A percentile compares a stretch with the other conserved stretches of the same genome.
These are phyloP conservation scores for Monoraphidium neglectum DNA, from an alignment of 139 green algal genomes.

Conservation along the genomic window DNA sequence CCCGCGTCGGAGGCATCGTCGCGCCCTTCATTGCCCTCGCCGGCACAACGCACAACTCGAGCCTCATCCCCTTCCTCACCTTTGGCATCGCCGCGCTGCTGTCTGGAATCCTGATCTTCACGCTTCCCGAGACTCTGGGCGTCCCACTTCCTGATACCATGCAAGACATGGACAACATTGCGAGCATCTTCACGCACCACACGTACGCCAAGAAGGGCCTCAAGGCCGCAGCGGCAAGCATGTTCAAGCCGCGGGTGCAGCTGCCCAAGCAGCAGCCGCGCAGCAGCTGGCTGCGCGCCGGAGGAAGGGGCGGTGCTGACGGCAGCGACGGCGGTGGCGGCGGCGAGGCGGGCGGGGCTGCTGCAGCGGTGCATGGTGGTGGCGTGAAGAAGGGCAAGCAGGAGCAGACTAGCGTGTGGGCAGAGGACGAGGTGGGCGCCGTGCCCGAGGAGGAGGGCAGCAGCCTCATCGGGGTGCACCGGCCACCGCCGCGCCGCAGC, in stretches of 20 bases:
- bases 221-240: slow-evolving; percentile 18
- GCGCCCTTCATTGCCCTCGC: slow-evolving; percentile 50
- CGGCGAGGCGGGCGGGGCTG: too few species aligned
- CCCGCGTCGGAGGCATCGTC: slow-evolving; percentile 40
- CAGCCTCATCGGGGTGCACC: too few species aligned
- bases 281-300: too few species aligned
- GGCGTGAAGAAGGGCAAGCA: too few species aligned
- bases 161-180: slow-evolving; percentile 47
- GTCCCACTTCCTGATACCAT: slow-evolving; percentile 46
- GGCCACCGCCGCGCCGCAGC: too few species aligned
- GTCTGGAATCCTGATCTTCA: slow-evolving; percentile 45
- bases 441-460: too few species aligned
- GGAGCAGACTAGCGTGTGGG: too few species aligned
- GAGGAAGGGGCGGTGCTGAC: too few species aligned
- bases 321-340: too few species aligned
- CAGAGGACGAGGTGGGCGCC: too few species aligned
- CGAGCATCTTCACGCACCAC: slow-evolving; percentile 42
- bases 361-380: too few species aligned
- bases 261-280: too few species aligned
- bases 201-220: slow-evolving; percentile 10
- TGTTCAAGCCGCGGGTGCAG: slow-evolving; percentile 19
- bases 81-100: slow-evolving; percentile 36
- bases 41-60: slow-evolving; percentile 15
- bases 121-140: slow-evolving; percentile 52
- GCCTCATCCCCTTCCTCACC: slow-evolving; percentile 37